Evolutionary conservation across 768 basidiomycete genomes (phyloP), one percentile per base, ranked within the genome.

Genomic region (Cubamyces sp.): DNA sequence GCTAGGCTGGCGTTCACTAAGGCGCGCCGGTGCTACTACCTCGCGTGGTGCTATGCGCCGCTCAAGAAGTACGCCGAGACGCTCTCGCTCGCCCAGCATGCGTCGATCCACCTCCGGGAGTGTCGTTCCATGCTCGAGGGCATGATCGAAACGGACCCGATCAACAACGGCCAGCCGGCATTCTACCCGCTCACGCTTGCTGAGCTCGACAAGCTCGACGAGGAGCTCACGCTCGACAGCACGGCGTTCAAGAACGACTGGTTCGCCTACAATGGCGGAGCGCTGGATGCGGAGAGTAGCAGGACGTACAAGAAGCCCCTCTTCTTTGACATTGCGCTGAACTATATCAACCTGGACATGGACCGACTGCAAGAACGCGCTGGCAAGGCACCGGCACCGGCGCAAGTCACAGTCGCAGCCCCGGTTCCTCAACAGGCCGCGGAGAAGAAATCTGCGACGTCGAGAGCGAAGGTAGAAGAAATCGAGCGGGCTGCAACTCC

Each of bases 241-340:
- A 67, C 79, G 7, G 74, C 76, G 12, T 79, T 84, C 74, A 92
- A 92, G 71, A 84, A 82, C 39, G 87, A 87, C 47, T 94, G 92
- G 92, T 90, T 91, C 67, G 80, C 85, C 1, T 82, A 81, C 71
- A 92, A 92, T 68, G 91, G 92, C 3, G 92, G 92, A 3, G 57
- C 66, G 6, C 67, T 76, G 37, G 73, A 78, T 14, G 71, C 72
- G 6, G 69, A 56, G 0, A 79, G 82, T 50, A 70, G 78, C 51
- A 79, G 81, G 68, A 74, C 79, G 41, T 78, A 87, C 70, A 87
- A 88, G 77, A 96, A 96, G 71, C 92, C 93, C 16, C 69, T 94
- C 42, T 97, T 98, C 79, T 97, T 96, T 75, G 92, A 97, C 72
- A 90, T 94, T 63, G 95, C 94, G 18, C 85, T 95, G 69, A 97